A percentile compares a stretch with the other conserved stretches of the same genome.
phyloP scores from a whole-genome alignment of 768 basidiomycete genomes.

The Termitomyces sp. region DNA sequence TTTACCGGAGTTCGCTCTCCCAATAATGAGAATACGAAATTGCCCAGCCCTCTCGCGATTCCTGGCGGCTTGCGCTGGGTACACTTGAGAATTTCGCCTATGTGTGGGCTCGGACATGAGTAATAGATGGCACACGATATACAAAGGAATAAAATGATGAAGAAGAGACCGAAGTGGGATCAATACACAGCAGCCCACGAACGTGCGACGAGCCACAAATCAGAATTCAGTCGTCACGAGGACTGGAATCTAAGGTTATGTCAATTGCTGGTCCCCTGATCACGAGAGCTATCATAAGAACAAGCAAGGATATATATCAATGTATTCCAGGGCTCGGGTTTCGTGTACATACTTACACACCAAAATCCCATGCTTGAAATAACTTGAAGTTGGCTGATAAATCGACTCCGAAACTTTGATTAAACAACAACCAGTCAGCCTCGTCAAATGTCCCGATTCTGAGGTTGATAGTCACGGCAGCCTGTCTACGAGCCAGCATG shows the following conservation, averaged over 20 bases:
- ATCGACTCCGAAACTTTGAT: no score
- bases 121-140: not conserved
- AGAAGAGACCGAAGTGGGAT: not conserved
- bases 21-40: conserved; percentile 41
- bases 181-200: not conserved
- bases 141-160: no score
- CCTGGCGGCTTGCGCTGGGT: not conserved
- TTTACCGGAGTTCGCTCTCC: conserved; percentile 39
- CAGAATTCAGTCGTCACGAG: no score
- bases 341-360: no score
- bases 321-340: not conserved
- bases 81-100: not conserved
- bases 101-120: not conserved
- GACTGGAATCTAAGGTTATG: no score
- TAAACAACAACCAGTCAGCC: no score
- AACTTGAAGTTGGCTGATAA: no score
- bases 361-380: no score
- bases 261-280: not conserved
- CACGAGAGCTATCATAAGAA: not conserved
- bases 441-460: no score
- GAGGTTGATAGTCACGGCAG: no score
- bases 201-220: not conserved
- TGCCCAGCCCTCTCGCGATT: conserved; percentile 23
- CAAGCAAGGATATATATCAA: not conserved
- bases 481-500: no score